A percentile compares a stretch with the other conserved stretches of the same genome.
phyloP scores from a whole-genome alignment of 306 rosid species.

The Trifolium dubium region DNA sequence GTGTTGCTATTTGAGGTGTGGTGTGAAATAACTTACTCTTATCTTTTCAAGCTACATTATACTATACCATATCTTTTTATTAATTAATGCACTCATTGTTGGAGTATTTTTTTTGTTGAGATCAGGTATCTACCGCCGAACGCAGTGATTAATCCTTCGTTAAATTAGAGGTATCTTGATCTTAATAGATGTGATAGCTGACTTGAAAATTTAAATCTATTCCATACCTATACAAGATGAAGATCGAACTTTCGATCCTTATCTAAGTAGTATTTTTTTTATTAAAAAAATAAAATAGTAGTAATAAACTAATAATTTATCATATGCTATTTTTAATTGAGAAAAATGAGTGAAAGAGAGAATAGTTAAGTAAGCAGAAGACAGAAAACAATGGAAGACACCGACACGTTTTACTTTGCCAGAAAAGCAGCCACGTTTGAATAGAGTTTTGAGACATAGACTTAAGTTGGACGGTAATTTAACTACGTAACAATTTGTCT shows the following conservation, averaged over 20 bases:
- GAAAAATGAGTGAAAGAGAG: not conserved
- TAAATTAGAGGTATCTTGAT: no score
- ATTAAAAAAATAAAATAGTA: no score
- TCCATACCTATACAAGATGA: no score
- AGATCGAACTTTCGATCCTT: no score
- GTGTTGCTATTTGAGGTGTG: constrained; percentile 48
- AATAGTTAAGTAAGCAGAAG: not conserved
- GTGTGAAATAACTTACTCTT: constrained; percentile 26
- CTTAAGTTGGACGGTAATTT: not conserved
- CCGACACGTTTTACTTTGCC: constrained; percentile 53
- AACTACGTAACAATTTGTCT: not conserved
- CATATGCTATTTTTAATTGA: not conserved
- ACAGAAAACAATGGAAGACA: constrained; percentile 33
- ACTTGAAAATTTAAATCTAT: no score
- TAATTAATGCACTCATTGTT: not conserved
- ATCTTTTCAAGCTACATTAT: constrained; percentile 10
- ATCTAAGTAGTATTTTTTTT: no score
- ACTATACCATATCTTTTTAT: not conserved
- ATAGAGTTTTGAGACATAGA: constrained; percentile 7
- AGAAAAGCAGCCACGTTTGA: constrained; percentile 47
- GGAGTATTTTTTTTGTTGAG: no score
- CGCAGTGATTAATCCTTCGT: no score
- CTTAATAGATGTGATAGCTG: no score
- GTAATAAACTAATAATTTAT: no score
- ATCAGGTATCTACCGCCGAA: no score